Evolutionary conservation across 495 filamentous ascomycete genomes (phyloP).

Genomic region (Pyronema domesticum): DNA sequence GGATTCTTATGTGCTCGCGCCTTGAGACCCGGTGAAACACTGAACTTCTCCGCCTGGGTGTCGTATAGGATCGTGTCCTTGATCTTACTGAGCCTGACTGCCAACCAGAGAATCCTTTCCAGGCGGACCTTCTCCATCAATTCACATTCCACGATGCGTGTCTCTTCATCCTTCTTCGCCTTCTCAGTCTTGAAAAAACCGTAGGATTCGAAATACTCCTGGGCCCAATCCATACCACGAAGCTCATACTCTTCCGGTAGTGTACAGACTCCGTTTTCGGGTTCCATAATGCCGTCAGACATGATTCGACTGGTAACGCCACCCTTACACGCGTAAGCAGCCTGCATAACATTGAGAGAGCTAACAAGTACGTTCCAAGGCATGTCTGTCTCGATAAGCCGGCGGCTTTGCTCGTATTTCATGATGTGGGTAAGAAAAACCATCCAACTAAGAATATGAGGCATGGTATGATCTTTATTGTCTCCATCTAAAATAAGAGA

Average conservation of each 20-base stretch:
- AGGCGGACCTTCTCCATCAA: conserved; percentile 47
- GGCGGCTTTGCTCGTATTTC: conserved; percentile 34
- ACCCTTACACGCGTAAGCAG: conserved; percentile 26
- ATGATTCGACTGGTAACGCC: conserved; percentile 32
- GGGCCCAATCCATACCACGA: conserved; percentile 55
- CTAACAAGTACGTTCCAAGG: conserved; percentile 49
- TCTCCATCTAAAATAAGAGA: conserved; percentile 38
- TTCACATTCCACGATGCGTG: conserved; percentile 49
- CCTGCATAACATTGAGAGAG: conserved; percentile 49
- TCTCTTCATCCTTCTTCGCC: conserved; percentile 56
- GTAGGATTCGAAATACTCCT: conserved; percentile 44
- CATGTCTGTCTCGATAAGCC: conserved; percentile 36
- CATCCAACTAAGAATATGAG: conserved; percentile 49
- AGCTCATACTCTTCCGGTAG: conserved; percentile 73
- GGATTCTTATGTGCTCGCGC: conserved; percentile 15
- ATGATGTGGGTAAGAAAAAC: conserved; percentile 48
- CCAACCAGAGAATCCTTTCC: conserved; percentile 62
- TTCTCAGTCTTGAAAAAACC: conserved; percentile 65
- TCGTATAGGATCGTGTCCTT: not conserved
- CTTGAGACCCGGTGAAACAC: conserved; percentile 11
- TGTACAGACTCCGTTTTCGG: conserved; percentile 37
- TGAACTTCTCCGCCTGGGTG: conserved; percentile 2
- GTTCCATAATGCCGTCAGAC: conserved; percentile 24
- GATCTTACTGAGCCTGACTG: conserved; percentile 29
- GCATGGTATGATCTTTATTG: conserved; percentile 45